These are phyloP conservation scores for Debaryomycetaceae sp. DNA, from an alignment of 1,139 yeast genomes.

Conservation along the genomic window DNA sequence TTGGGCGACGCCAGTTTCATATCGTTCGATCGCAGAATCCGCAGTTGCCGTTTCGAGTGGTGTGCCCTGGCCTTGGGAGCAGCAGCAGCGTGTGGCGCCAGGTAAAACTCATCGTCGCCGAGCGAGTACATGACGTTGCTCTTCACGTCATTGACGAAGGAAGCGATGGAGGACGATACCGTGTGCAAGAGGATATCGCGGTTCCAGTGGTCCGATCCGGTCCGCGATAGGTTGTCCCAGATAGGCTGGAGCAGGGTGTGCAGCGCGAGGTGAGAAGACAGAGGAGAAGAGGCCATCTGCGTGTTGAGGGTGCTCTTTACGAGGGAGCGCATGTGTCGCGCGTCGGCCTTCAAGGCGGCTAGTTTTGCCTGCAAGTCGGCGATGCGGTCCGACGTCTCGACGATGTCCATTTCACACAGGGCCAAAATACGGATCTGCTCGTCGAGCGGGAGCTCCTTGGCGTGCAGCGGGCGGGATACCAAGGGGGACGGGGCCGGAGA, in stretches of 20 bases:
- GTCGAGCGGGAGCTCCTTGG: conserved; percentile 21
- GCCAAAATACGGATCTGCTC: conserved; percentile 50
- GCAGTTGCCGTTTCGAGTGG: too few species aligned
- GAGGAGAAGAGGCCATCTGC: conserved; percentile 13
- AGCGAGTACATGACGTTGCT: conserved; percentile 26
- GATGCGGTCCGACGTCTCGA: conserved; percentile 44
- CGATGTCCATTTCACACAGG: conserved; percentile 49
- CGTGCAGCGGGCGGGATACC: neutral
- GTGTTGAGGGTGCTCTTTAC: conserved; percentile 30
- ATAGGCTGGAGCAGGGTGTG: conserved; percentile 12
- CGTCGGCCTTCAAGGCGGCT: conserved; percentile 31
- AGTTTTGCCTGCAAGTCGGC: conserved; percentile 20
- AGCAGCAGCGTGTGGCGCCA: too few species aligned
- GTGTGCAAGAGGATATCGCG: conserved; percentile 18
- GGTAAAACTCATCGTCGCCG: conserved; percentile 15
- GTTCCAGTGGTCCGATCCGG: neutral
- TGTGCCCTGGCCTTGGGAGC: too few species aligned
- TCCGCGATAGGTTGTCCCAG: conserved; percentile 34
- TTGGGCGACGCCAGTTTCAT: too few species aligned
- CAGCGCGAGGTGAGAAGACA: conserved; percentile 1
- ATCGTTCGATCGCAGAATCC: too few species aligned
- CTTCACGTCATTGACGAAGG: conserved; percentile 35
- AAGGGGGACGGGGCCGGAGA: neutral
- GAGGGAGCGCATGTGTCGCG: conserved; percentile 33
- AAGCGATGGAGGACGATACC: conserved; percentile 35